Percentiles rank a stretch among this genome's conserved stretches.
These are phyloP conservation scores for Coemansia sp. DNA, from an alignment of 192 early-diverging fungal genomes.

Conservation along the genomic window DNA sequence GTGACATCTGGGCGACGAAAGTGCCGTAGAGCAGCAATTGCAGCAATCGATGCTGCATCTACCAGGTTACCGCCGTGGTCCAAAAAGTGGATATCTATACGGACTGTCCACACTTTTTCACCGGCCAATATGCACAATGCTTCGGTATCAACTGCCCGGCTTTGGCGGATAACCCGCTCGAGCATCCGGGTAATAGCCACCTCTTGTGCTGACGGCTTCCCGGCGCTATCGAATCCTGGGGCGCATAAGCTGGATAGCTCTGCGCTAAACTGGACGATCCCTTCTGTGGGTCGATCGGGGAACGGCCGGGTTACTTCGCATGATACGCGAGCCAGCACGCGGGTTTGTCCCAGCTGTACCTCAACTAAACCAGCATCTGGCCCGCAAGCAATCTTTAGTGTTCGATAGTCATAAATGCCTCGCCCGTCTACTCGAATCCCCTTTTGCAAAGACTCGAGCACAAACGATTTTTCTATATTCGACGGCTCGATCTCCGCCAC, in stretches of 20 bases:
- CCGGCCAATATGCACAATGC: constrained; percentile 95
- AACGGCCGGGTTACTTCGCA: constrained; percentile 69
- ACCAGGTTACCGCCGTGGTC: constrained; percentile 93
- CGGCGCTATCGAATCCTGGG: constrained; percentile 61
- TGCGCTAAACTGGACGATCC: constrained; percentile 78
- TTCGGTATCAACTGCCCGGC: constrained; percentile 91
- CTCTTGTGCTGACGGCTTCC: constrained; percentile 75
- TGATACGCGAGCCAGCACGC: constrained; percentile 67
- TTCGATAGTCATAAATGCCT: constrained; percentile 69
- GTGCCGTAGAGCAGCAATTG: constrained; percentile 83
- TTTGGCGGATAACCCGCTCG: constrained; percentile 81
- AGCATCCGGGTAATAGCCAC: constrained; percentile 80
- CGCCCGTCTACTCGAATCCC: constrained; percentile 79
- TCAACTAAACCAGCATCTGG: constrained; percentile 68
- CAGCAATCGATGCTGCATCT: constrained; percentile 88
- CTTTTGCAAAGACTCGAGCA: constrained; percentile 65
- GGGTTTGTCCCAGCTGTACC: constrained; percentile 82
- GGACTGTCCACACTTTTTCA: constrained; percentile 92
- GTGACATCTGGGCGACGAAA: constrained; percentile 95
- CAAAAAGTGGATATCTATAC: constrained; percentile 87
- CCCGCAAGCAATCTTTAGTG: constrained; percentile 65
- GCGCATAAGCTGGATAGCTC: constrained; percentile 88
- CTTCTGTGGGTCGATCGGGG: constrained; percentile 81
- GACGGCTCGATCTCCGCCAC: constrained; percentile 57
- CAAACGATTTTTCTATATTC: constrained; percentile 74